Evolutionary conservation across 495 filamentous ascomycete species (phyloP).

Genomic region (Aspergillus sclerotiicarbonarius): DNA sequence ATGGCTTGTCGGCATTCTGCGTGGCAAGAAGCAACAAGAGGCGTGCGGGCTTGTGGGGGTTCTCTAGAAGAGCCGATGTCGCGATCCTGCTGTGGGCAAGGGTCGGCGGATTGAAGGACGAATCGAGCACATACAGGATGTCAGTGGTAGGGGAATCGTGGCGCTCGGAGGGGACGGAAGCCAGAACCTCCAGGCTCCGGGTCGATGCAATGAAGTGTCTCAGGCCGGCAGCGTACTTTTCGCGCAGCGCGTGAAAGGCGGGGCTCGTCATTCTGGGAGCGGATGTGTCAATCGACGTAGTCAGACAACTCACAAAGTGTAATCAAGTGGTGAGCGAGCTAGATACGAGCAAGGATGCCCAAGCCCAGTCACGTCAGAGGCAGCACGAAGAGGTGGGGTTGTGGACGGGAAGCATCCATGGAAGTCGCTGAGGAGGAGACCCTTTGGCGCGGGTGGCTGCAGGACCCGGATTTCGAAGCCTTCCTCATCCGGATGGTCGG

Average conservation of each 20-base stretch:
- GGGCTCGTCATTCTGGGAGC: conserved; percentile 16
- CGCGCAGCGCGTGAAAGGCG: conserved; percentile 40
- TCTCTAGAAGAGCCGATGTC: conserved; percentile 57
- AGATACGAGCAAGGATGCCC: background rate
- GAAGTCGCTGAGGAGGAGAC: background rate
- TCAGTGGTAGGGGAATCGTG: conserved; percentile 24
- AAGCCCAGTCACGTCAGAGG: background rate
- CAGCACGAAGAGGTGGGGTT: background rate
- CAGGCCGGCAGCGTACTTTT: conserved; percentile 45
- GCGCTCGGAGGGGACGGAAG: conserved; percentile 44
- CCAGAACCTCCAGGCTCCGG: conserved; percentile 58
- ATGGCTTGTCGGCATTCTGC: conserved; percentile 91
- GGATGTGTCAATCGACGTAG: background rate
- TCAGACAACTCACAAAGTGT: background rate
- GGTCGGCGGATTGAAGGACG: conserved; percentile 93
- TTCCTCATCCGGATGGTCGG: background rate
- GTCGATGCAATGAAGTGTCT: conserved; percentile 56
- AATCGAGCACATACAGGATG: conserved; percentile 82
- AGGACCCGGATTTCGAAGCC: background rate
- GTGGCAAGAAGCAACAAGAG: conserved; percentile 81
- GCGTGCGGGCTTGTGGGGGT: conserved; percentile 39
- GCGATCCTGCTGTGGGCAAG: conserved; percentile 78
- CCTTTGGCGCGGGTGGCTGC: conserved; percentile 8
- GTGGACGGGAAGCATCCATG: background rate
- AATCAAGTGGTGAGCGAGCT: background rate